These are phyloP conservation scores for Lantana camara DNA, from an alignment of 257 asterid genomes.

Conservation along the genomic window DNA sequence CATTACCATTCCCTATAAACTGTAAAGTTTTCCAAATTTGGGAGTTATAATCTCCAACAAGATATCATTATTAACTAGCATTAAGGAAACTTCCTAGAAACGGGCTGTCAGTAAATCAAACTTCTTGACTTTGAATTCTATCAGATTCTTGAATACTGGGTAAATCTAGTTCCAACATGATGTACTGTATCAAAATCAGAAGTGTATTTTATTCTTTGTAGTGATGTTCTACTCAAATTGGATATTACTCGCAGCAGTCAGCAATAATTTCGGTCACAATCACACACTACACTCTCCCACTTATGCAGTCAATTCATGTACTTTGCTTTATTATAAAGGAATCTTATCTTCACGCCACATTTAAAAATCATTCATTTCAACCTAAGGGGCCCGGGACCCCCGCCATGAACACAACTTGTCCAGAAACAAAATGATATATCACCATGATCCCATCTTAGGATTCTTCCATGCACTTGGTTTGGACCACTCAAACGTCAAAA, in stretches of 20 bases:
- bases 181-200: no score
- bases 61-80: no score
- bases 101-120: not conserved
- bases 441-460: no score
- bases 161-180: no score
- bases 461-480: no score
- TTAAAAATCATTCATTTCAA: not conserved
- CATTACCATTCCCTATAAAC: no score
- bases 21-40: no score
- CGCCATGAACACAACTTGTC: no score
- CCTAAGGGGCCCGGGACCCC: slow-evolving; percentile 31
- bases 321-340: slow-evolving; percentile 8
- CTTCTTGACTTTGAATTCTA: not conserved
- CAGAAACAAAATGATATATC: slow-evolving; percentile 23
- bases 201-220: no score
- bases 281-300: not conserved
- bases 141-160: not conserved
- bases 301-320: not conserved
- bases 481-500: not conserved
- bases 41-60: no score
- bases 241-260: not conserved
- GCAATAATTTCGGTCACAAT: slow-evolving; percentile 20
- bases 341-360: slow-evolving; percentile 29
- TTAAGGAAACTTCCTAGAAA: not conserved
- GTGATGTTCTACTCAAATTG: no score